phyloP scores from a whole-genome alignment of 257 asterid genomes.

The Thymus mandschuricus region DNA sequence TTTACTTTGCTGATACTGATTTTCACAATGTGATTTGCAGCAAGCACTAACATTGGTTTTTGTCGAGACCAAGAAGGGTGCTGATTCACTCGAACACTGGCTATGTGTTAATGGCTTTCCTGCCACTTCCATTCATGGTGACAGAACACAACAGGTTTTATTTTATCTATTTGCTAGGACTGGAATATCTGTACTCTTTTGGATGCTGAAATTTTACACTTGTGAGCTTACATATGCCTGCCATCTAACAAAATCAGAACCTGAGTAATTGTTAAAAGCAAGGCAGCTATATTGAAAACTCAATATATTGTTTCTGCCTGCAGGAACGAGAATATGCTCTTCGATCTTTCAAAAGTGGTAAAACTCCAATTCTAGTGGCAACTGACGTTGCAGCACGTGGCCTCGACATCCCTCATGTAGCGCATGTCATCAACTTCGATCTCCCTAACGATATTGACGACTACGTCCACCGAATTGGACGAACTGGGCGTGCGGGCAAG shows the following conservation, averaged over 20 bases:
- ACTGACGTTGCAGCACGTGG: slow-evolving; percentile 99
- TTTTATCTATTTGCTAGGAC: slow-evolving; percentile 9
- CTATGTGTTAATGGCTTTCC: slow-evolving; percentile 81
- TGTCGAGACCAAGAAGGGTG: slow-evolving; percentile 97
- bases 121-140: slow-evolving; percentile 93
- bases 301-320: slow-evolving; percentile 21
- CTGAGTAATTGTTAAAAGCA: neutral
- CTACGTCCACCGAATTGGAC: slow-evolving; percentile 93
- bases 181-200: slow-evolving; percentile 1
- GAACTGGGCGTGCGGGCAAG: slow-evolving; percentile 96
- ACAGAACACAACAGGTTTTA: slow-evolving; percentile 88
- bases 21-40: slow-evolving; percentile 50
- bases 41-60: slow-evolving; percentile 88
- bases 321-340: slow-evolving; percentile 92
- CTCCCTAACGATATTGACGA: slow-evolving; percentile 94
- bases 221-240: neutral
- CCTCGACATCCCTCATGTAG: slow-evolving; percentile 94
- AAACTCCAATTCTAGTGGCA: slow-evolving; percentile 87
- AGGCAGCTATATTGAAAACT: neutral
- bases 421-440: slow-evolving; percentile 92
- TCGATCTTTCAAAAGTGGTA: slow-evolving; percentile 87
- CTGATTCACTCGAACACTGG: slow-evolving; percentile 96
- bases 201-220: slow-evolving; percentile 18
- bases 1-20: slow-evolving; percentile 19
- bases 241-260: neutral